Evolutionary conservation across 495 filamentous ascomycete species (phyloP).

Genomic region (Aspergillus steynii): DNA sequence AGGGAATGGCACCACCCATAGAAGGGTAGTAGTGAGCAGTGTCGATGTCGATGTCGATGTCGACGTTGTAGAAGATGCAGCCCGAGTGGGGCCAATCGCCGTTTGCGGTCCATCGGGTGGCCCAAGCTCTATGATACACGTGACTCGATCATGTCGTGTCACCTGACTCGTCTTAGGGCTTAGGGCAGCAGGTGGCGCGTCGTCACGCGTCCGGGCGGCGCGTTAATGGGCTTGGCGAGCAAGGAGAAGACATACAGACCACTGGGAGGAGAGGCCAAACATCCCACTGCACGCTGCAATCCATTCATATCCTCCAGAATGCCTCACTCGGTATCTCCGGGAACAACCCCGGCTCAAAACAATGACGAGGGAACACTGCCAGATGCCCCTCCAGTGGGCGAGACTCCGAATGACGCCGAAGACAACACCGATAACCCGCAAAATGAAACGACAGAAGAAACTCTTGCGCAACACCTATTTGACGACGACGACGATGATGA

Average conservation of each 20-base stretch:
- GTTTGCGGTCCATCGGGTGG: slow-evolving; percentile 21
- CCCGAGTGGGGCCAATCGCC: slow-evolving; percentile 11
- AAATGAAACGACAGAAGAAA: slow-evolving; percentile 50
- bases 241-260: neutral
- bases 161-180: slow-evolving; percentile 21
- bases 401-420: slow-evolving; percentile 20
- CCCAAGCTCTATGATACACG: neutral
- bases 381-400: slow-evolving; percentile 34
- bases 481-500: slow-evolving; percentile 75
- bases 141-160: neutral
- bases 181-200: slow-evolving; percentile 16
- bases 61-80: neutral
- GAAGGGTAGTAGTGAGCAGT: neutral
- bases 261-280: neutral
- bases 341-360: slow-evolving; percentile 24
- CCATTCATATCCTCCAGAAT: slow-evolving; percentile 30
- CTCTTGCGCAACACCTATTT: slow-evolving; percentile 79
- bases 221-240: slow-evolving; percentile 24
- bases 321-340: slow-evolving; percentile 54
- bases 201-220: slow-evolving; percentile 11
- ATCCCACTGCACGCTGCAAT: slow-evolving; percentile 1
- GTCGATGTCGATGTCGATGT: neutral
- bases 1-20: neutral
- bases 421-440: slow-evolving; percentile 23
- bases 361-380: slow-evolving; percentile 41